phyloP scores from a whole-genome alignment of 768 basidiomycete species.

The Termitomyces sp. region DNA sequence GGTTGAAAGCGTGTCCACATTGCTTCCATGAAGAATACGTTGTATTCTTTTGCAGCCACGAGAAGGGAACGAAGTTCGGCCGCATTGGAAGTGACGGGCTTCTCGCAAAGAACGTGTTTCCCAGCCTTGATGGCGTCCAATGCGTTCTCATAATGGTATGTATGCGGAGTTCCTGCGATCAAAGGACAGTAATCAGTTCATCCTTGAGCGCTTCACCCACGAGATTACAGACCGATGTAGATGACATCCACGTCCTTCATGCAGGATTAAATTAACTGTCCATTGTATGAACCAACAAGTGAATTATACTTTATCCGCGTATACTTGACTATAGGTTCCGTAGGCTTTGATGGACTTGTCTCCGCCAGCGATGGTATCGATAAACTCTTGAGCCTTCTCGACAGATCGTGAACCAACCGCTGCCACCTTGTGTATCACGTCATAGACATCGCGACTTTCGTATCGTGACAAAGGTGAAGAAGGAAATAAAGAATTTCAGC shows the following conservation, averaged over 20 bases:
- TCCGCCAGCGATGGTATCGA: slow-evolving; percentile 43
- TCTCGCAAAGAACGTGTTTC: slow-evolving; percentile 88
- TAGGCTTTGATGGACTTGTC: slow-evolving; percentile 57
- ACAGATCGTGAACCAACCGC: slow-evolving; percentile 76
- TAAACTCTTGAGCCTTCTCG: slow-evolving; percentile 66
- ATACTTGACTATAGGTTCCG: slow-evolving; percentile 72
- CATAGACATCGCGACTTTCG: slow-evolving; percentile 55
- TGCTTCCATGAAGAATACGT: slow-evolving; percentile 90
- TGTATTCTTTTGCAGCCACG: slow-evolving; percentile 66
- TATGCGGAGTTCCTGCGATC: slow-evolving; percentile 71
- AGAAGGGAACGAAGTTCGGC: slow-evolving; percentile 73
- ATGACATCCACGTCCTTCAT: slow-evolving; percentile 64
- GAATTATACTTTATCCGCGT: slow-evolving; percentile 52
- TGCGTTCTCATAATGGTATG: slow-evolving; percentile 74
- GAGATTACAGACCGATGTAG: slow-evolving; percentile 53
- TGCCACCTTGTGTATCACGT: slow-evolving; percentile 60
- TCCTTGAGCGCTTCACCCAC: not conserved
- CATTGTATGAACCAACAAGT: slow-evolving; percentile 5
- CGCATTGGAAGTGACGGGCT: slow-evolving; percentile 75
- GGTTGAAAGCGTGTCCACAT: slow-evolving; percentile 86
- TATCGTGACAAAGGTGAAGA: not conserved
- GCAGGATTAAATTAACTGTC: not conserved
- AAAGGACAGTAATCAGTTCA: not conserved
- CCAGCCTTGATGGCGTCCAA: slow-evolving; percentile 69
- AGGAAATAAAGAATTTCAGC: not conserved